Evolutionary conservation across 345 rosid species (phyloP).

Genomic region (Citrus australasica): DNA sequence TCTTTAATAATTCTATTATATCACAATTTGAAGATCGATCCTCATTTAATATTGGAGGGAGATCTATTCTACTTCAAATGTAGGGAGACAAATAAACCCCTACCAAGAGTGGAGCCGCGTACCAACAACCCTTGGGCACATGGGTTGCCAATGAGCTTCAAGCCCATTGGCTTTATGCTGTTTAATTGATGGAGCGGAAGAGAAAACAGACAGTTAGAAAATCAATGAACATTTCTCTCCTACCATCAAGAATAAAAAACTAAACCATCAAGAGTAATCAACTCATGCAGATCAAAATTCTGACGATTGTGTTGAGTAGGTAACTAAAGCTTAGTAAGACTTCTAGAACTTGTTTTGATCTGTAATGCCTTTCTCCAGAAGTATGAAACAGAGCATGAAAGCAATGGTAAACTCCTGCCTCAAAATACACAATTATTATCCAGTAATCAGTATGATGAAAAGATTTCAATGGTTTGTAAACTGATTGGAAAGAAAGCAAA

Average conservation of each 20-base stretch:
- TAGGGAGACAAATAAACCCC: too few relatives aligned
- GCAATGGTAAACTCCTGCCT: background rate
- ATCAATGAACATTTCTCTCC: background rate
- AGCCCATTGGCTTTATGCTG: too few relatives aligned
- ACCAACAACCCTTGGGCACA: too few relatives aligned
- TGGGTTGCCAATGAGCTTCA: too few relatives aligned
- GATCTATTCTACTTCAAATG: too few relatives aligned
- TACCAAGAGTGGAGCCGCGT: too few relatives aligned
- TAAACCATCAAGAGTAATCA: background rate
- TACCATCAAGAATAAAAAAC: background rate
- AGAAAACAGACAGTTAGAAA: background rate
- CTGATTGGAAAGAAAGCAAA: background rate
- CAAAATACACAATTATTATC: background rate
- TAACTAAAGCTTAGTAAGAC: background rate
- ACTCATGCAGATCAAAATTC: background rate
- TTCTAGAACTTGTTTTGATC: background rate
- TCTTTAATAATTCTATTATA: too few relatives aligned
- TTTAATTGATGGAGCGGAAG: background rate
- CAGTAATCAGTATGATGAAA: conserved; percentile 1
- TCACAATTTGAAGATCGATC: too few relatives aligned
- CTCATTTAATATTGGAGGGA: too few relatives aligned
- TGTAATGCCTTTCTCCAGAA: background rate
- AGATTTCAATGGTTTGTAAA: conserved; percentile 6
- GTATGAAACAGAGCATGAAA: background rate
- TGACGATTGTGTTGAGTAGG: background rate